A percentile compares a stretch with the other conserved stretches of the same genome.
phyloP scores from a whole-genome alignment of 305 asterid genomes.

The Solanum hybrid region DNA sequence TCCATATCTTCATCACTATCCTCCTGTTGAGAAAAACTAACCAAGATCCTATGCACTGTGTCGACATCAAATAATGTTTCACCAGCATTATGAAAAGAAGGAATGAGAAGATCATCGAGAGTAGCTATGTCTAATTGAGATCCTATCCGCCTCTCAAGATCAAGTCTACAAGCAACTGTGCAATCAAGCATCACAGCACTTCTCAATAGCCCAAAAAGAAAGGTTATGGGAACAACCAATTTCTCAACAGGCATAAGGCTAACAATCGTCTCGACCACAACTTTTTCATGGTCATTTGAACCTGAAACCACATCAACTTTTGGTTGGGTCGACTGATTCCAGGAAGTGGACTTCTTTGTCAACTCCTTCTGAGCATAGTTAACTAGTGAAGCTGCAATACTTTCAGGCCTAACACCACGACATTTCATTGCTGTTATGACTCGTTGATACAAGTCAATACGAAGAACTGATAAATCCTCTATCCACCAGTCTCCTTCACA shows the following conservation, averaged over 20 bases:
- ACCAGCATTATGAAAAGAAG: slow-evolving; percentile 51
- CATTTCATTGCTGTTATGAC: slow-evolving; percentile 75
- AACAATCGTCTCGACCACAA: slow-evolving; percentile 57
- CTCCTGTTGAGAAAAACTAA: slow-evolving; percentile 71
- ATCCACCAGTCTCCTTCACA: slow-evolving; percentile 84
- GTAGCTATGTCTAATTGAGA: slow-evolving; percentile 64
- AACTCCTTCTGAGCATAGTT: slow-evolving; percentile 67
- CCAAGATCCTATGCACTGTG: slow-evolving; percentile 68
- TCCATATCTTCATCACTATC: slow-evolving; percentile 86
- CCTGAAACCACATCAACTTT: slow-evolving; percentile 28
- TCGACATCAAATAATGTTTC: slow-evolving; percentile 81
- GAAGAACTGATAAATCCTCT: slow-evolving; percentile 68
- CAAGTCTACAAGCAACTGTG: slow-evolving; percentile 51
- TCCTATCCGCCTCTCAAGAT: slow-evolving; percentile 81
- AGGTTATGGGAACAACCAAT: slow-evolving; percentile 47
- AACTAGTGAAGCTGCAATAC: slow-evolving; percentile 66
- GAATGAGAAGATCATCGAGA: slow-evolving; percentile 77
- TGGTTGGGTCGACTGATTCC: slow-evolving; percentile 45
- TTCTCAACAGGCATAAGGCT: slow-evolving; percentile 69
- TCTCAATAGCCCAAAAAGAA: slow-evolving; percentile 64
- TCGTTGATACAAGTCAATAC: slow-evolving; percentile 53
- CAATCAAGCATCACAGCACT: slow-evolving; percentile 71
- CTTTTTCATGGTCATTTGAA: slow-evolving; percentile 37
- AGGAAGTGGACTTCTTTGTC: slow-evolving; percentile 41
- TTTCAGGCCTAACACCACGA: slow-evolving; percentile 80